A percentile compares a stretch with the other conserved stretches of the same genome.
Conservation (phyloP, 2,329 filamentous ascomycete species). For the Microsporum audouinii region DNA sequence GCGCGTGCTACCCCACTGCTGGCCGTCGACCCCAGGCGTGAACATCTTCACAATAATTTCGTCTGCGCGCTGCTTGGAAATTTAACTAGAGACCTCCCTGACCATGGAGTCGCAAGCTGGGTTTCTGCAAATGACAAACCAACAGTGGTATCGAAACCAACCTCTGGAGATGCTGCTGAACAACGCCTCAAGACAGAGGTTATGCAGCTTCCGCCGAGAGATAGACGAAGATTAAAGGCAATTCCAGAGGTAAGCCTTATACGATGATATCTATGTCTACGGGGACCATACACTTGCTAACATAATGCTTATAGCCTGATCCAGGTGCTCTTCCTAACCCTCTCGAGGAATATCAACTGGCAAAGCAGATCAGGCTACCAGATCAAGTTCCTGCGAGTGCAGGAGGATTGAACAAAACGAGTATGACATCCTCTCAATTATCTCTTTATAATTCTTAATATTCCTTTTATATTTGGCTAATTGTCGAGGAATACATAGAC, state of each 20-base stretch:
- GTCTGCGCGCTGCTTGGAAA: slow-evolving; percentile 50
- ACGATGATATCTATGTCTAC: too few relatives aligned
- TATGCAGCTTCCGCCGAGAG: slow-evolving; percentile 50
- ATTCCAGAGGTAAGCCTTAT: slow-evolving; percentile 38
- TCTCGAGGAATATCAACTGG: slow-evolving; percentile 35
- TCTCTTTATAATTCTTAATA: background rate
- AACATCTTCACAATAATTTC: slow-evolving; percentile 53
- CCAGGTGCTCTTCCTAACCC: slow-evolving; percentile 24
- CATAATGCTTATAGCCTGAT: slow-evolving; percentile 25
- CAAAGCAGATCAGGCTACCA: slow-evolving; percentile 40
- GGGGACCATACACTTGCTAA: slow-evolving; percentile 5
- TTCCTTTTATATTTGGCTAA: background rate
- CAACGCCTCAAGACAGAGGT: slow-evolving; percentile 53
- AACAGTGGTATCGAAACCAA: slow-evolving; percentile 38
- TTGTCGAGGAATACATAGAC: slow-evolving; percentile 24
- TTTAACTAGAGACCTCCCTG: slow-evolving; percentile 47
- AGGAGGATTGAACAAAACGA: slow-evolving; percentile 66
- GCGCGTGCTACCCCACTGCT: slow-evolving; percentile 47
- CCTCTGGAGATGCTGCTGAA: slow-evolving; percentile 49
- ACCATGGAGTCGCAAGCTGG: slow-evolving; percentile 52
- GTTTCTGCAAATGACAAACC: slow-evolving; percentile 50
- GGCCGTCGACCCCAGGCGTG: slow-evolving; percentile 39
- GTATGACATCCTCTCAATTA: slow-evolving; percentile 38
- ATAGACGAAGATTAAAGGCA: slow-evolving; percentile 47
- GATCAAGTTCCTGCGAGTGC: slow-evolving; percentile 58